These are phyloP conservation scores for Fusarium sp. DNA, from an alignment of 2,329 filamentous ascomycete species.

Conservation along the genomic window DNA sequence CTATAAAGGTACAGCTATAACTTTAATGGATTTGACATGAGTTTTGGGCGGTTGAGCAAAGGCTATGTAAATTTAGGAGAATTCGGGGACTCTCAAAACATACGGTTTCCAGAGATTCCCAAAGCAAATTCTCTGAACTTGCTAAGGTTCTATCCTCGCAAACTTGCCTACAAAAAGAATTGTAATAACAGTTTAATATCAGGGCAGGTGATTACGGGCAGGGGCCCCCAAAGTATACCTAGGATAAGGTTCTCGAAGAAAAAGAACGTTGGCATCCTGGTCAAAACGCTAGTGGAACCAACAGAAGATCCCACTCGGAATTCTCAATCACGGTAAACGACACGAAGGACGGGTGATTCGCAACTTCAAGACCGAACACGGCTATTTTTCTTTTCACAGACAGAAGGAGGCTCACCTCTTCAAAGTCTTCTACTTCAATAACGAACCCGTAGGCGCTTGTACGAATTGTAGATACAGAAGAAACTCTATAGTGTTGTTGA, in stretches of 20 bases:
- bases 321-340: background rate
- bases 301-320: conserved; percentile 5
- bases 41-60: background rate
- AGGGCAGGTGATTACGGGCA: conserved; percentile 4
- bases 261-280: conserved; percentile 22
- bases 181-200: background rate
- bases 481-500: background rate
- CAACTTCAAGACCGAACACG: background rate
- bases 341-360: background rate
- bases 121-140: background rate
- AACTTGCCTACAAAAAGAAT: conserved; percentile 6
- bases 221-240: background rate
- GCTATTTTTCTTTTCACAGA: background rate
- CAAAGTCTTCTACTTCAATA: background rate
- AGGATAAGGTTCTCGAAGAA: conserved; percentile 34
- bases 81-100: background rate
- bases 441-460: background rate
- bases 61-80: background rate
- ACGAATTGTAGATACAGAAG: background rate
- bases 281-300: conserved; percentile 10
- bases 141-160: background rate
- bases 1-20: background rate
- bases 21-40: background rate
- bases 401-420: background rate
- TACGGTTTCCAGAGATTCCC: background rate